Percentiles rank a stretch among this genome's conserved stretches.
Conservation (phyloP, 371 early-diverging fungal genomes). For the Actinomortierella wolfii region DNA sequence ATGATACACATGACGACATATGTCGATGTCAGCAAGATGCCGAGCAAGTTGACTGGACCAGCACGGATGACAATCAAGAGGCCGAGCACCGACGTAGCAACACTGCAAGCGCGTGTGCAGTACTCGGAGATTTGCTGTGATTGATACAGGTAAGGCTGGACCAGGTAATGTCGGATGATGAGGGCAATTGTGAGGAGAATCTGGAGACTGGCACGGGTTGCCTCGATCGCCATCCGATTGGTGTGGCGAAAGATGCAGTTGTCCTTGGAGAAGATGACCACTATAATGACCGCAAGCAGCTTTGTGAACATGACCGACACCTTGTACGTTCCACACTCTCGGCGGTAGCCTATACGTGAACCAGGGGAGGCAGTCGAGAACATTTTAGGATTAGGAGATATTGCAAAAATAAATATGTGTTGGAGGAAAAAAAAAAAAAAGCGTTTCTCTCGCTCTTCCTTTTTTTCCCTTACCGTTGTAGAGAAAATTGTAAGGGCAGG, state of each 20-base stretch:
- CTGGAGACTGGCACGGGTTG: conserved; percentile 50
- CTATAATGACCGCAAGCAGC: conserved; percentile 49
- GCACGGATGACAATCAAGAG: conserved; percentile 44
- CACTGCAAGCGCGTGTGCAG: conserved; percentile 47
- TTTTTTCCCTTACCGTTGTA: conserved; percentile 47
- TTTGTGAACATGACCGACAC: conserved; percentile 57
- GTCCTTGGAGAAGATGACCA: conserved; percentile 55
- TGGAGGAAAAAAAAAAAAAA: background rate
- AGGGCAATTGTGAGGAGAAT: conserved; percentile 42
- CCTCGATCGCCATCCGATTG: conserved; percentile 49
- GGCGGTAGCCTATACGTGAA: conserved; percentile 48
- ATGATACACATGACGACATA: conserved; percentile 36
- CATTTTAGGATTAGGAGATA: background rate
- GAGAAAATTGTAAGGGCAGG: conserved; percentile 60
- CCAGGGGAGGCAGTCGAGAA: too few relatives aligned
- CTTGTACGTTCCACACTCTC: conserved; percentile 54
- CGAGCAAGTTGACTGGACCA: conserved; percentile 22
- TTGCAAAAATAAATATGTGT: background rate
- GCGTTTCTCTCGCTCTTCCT: too few relatives aligned
- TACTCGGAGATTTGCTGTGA: conserved; percentile 50
- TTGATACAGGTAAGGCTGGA: conserved; percentile 44
- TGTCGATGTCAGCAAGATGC: conserved; percentile 28
- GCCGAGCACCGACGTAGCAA: conserved; percentile 46
- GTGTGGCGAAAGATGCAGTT: conserved; percentile 56
- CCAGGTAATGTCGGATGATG: conserved; percentile 44